Base-by-base conservation (phyloP, 1,139 yeast species). In the Yamadazyma atmosphaerica region DNA sequence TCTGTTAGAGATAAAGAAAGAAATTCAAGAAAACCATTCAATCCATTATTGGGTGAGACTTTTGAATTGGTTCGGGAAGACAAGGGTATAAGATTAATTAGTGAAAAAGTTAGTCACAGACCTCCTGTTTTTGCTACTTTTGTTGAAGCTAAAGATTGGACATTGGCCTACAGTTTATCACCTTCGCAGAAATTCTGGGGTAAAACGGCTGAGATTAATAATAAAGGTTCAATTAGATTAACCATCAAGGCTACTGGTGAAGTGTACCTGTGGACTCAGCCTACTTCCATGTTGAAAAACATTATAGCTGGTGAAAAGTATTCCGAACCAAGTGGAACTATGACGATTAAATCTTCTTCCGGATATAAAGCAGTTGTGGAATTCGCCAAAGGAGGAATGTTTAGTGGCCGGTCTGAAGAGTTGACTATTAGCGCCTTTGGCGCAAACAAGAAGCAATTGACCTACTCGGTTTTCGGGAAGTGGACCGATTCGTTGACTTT, bases 151-250 rank as follows among this genome's bases (percentile, higher is more conserved):
- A 61, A 65, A 9, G 63, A 73, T 22, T 92, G 98, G 98, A 77
- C 78, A n/a, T 67, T 88, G 36, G 74, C 76, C 33, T 87, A 81
- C 56, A 75, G 86, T 10, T 81, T 94, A 2, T 72, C 82, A 23
- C 98, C 98, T 0, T 76, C 79, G 22, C 97, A 90, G 53, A 89
- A 88, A 58, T 88, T 87, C 53, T 92, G 97, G 95, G 98, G 98
- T 37, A 92, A 92, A 62, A 83, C 89, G 31, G 80, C 88, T 11
- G 98, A 92, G 59, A 69, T 92, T 42, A 76, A 77, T 35, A 87
- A 88, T 46, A 79, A 77, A 37, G 98, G 98, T 29, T 65, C 65
- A 11, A 67, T 83, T 4, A 74, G 74, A 35, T 67, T 89, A 36
- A 69, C 72, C 1, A 68, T 82, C 34, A 78, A 74, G 54, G 43